Conservation (phyloP, 2,329 filamentous ascomycete genomes). For the Sporothrix luriei region DNA sequence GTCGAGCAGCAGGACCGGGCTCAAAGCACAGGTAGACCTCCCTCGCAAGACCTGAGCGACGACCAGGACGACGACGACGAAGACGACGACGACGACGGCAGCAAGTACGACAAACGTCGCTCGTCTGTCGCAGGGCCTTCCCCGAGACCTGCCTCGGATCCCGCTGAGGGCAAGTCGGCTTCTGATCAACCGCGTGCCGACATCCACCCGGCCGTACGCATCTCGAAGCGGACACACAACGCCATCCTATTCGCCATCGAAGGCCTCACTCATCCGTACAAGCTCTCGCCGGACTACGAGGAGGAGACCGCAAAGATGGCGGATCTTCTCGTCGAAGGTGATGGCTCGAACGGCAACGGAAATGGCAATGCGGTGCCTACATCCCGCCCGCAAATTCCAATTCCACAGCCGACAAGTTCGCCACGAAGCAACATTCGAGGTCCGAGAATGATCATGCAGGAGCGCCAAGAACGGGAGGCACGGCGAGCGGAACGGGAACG, state of each 20-base stretch:
- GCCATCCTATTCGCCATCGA: conserved; percentile 92
- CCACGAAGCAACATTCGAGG: conserved; percentile 70
- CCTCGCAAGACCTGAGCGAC: conserved; percentile 55
- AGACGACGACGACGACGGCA: conserved; percentile 45
- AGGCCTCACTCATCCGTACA: conserved; percentile 77
- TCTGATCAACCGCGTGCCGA: conserved; percentile 43
- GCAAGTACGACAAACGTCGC: conserved; percentile 39
- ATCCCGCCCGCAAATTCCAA: conserved; percentile 50
- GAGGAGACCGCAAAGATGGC: conserved; percentile 95
- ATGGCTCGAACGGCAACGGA: conserved; percentile 45
- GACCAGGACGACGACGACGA: conserved; percentile 46
- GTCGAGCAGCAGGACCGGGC: conserved; percentile 36
- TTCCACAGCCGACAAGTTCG: conserved; percentile 56
- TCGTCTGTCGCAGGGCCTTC: conserved; percentile 40
- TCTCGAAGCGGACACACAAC: conserved; percentile 82
- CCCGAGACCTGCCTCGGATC: conserved; percentile 11
- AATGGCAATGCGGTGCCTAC: conserved; percentile 57
- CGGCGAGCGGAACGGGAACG: conserved; percentile 69
- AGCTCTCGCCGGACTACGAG: conserved; percentile 78
- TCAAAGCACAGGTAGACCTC: conserved; percentile 41
- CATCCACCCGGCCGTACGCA: conserved; percentile 57
- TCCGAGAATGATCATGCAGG: conserved; percentile 88
- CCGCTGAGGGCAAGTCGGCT: conserved; percentile 36
- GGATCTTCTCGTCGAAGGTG: conserved; percentile 67
- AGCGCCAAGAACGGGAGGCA: conserved; percentile 76